Conservation (phyloP, 257 asterid genomes). For the Solanum appendiculatum region DNA sequence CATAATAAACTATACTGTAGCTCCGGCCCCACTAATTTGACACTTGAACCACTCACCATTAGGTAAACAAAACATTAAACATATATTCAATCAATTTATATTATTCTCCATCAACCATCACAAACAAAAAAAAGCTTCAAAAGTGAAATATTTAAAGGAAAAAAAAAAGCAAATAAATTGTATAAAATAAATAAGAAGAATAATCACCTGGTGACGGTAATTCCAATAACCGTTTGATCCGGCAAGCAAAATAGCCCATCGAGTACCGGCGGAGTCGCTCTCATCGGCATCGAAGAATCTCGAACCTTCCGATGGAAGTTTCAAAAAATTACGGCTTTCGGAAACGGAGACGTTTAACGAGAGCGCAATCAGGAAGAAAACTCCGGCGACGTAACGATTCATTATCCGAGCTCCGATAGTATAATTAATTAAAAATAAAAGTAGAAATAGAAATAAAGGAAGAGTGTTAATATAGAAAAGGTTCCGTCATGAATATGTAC, state of each 20-base stretch:
- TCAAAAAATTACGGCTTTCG: constrained; percentile 41
- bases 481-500: background rate
- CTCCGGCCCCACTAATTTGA: background rate
- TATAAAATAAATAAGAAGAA: too few species aligned
- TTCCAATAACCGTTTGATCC: constrained; percentile 93
- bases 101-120: background rate
- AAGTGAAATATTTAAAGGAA: background rate
- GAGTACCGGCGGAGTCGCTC: constrained; percentile 61
- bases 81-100: background rate
- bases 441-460: background rate
- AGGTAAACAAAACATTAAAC: background rate
- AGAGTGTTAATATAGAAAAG: background rate
- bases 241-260: constrained; percentile 96
- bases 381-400: constrained; percentile 17
- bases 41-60: background rate
- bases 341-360: constrained; percentile 32
- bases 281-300: constrained; percentile 20
- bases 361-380: constrained; percentile 35
- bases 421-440: too few species aligned
- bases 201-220: constrained; percentile 88
- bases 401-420: background rate
- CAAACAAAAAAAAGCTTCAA: background rate
- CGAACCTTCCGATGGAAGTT: constrained; percentile 55
- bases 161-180: background rate
- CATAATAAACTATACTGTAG: background rate